These are phyloP conservation scores for Eucalyptus pumila DNA, from an alignment of 345 rosid genomes.

Conservation along the genomic window DNA sequence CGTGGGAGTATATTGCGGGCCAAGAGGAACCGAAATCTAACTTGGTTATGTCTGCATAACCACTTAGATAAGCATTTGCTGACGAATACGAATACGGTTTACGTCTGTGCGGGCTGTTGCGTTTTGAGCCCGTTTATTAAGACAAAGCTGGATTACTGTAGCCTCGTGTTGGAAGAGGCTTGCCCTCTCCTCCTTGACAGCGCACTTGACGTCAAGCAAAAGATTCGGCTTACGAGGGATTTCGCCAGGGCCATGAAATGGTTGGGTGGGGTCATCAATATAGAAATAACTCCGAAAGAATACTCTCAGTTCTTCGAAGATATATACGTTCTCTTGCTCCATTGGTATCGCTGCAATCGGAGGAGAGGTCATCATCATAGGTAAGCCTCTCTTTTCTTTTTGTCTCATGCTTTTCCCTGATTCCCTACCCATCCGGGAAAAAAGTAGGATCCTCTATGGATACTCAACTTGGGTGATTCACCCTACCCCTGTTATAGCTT, in stretches of 20 bases:
- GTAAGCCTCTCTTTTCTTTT: not conserved
- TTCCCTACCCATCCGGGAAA: not conserved
- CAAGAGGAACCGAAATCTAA: not conserved
- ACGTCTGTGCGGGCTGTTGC: not conserved
- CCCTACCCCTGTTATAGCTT: not conserved
- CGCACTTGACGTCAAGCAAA: not conserved
- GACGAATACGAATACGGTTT: not conserved
- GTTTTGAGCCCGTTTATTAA: not conserved
- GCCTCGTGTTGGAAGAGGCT: not conserved
- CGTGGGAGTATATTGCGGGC: too few species aligned
- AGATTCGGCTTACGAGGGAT: not conserved
- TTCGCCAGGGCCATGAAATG: not conserved
- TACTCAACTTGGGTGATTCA: too few species aligned
- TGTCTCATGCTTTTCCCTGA: not conserved
- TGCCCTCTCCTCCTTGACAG: not conserved
- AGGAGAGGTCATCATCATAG: not conserved
- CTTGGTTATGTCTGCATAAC: not conserved
- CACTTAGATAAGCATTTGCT: not conserved
- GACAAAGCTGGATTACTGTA: not conserved
- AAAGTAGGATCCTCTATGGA: too few species aligned
- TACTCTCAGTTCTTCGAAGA: rapidly evolving
- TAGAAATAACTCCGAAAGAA: not conserved
- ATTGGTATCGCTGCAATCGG: not conserved
- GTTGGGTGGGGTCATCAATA: rapidly evolving
- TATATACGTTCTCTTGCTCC: not conserved